Base-by-base conservation (phyloP, 306 rosid species). In the Vachellia collinsii region DNA sequence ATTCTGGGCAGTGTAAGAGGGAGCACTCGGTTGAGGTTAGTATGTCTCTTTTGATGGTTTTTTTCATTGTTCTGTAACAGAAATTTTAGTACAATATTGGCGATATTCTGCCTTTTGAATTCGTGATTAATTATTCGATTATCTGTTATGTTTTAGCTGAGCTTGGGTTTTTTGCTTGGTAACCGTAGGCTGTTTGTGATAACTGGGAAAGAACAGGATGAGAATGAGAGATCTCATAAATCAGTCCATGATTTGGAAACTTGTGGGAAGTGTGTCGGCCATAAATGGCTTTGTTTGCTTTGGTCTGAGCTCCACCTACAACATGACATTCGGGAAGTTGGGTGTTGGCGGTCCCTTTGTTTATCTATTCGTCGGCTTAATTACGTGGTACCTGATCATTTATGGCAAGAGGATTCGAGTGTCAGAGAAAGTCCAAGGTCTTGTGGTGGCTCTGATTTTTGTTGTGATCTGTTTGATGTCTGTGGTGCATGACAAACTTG, bases 221-320 rank as follows among this genome's bases (percentile, higher is more conserved):
- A 1, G 20, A 5, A 7, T 29, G 34, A 29, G 34, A 29, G 34
- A 29, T 29, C 1, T 29, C 34, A 29, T 29, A 29, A 29, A 29
- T 29, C n/a, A 14, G 5, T n/a, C 4, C n/a, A 54, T 7, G 29
- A 20, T 66, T 42, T 67, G 72, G 54, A 81, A 41, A n/a, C 0
- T 67, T 8, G 12, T 23, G 0, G 84, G 80, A 1, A 41, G 13
- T 42, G 42, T 6, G 25, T 81, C 74, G 20, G 38, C 73, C 65
- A 62, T 48, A n/a, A 77, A 38, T 48, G 83, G 83, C 17, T 12
- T 72, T 53, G 22, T 1, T n/a, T 73, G 79, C 23, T 61, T 36
- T 72, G 67, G 56, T 2, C 38, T 50, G 16, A 64, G 80, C 34
- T 37, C 77, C 10, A 43, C 80, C 0, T 54, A 54, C 11, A 16